Percentiles rank a stretch among this genome's conserved stretches.
phyloP scores from a whole-genome alignment of 2,329 filamentous ascomycete species.

The Phyllosticta paracitricarpa region DNA sequence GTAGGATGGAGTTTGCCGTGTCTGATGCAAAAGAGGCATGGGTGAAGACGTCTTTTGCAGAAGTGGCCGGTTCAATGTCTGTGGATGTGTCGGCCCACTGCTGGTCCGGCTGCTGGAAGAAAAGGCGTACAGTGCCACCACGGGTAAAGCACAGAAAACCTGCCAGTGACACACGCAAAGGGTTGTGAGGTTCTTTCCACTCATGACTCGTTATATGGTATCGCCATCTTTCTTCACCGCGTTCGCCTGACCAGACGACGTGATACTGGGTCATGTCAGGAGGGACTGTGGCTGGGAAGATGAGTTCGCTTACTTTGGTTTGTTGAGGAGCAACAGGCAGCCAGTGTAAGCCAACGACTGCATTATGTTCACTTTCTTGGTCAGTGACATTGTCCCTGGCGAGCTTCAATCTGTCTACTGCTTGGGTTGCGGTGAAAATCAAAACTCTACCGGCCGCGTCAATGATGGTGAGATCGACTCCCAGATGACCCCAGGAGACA shows the following conservation, averaged over 20 bases:
- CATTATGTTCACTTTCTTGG: constrained; percentile 61
- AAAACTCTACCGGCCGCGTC: constrained; percentile 70
- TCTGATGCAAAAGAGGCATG: constrained; percentile 46
- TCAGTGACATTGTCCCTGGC: constrained; percentile 57
- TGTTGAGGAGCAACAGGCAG: constrained; percentile 41
- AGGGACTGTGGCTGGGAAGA: neutral
- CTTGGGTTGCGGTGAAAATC: constrained; percentile 60
- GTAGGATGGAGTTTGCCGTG: constrained; percentile 49
- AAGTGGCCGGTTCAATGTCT: constrained; percentile 64
- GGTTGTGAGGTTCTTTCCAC: constrained; percentile 63
- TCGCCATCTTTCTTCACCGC: constrained; percentile 45
- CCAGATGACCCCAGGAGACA: constrained; percentile 69
- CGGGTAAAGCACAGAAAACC: constrained; percentile 69
- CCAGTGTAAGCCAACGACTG: constrained; percentile 81
- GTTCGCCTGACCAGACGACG: constrained; percentile 31
- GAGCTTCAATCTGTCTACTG: constrained; percentile 61
- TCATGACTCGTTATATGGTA: constrained; percentile 59
- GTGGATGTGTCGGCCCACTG: constrained; percentile 61
- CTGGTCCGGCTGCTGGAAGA: constrained; percentile 65
- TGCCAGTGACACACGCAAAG: constrained; percentile 40
- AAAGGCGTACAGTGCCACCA: constrained; percentile 61
- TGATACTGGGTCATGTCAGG: constrained; percentile 20
- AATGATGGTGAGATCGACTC: constrained; percentile 71
- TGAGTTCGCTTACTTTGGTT: constrained; percentile 21
- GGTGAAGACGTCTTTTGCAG: constrained; percentile 41